Evolutionary conservation across 2,329 filamentous ascomycete genomes (phyloP), one percentile per base, ranked within the genome.

Genomic region (Neofusicoccum cordaticola): DNA sequence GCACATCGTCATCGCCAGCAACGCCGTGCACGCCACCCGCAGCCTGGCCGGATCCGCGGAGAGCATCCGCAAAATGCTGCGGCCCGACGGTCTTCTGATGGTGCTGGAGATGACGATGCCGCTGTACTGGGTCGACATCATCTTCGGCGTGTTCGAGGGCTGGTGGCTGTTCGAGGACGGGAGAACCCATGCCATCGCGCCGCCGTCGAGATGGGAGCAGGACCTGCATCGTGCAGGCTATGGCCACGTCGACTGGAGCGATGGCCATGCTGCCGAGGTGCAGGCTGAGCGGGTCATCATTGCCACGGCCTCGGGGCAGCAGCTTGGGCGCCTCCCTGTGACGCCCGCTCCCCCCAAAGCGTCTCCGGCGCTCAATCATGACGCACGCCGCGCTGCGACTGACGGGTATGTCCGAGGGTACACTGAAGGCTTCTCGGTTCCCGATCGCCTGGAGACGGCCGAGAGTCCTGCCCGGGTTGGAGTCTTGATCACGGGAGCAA

Each of bases 121-220:
- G 17, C 62, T 75, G 13, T 69, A 66, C 64, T 76, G 72, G 71
- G 65, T 72, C 4, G 76, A 80, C 65, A 47, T 78, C 8, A 69
- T 78, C 17, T 75, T 77, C 57, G 78, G 78, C 5, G 64, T 78
- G 7, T 68, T 80, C 0, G 76, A 78, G 27, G 78, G 77, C 3
- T 79, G 78, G 77, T 79, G 78, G 78, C 64, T 75, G 1, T 77
- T 77, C 52, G 69, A 75, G 1, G 76, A 78, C 65, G 75, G 68
- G 13, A 71, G 74, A 1, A 19, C 52, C 8, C 70, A 76, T 57
- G 69, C 69, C 1, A 45, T 74, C 1, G 66, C 63, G 0, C 37
- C 34, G 4, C 64, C 69, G 17, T 2, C 44, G 6, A 19, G 52
- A 1, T 76, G 73, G 74, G 64, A 71, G 8, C n/a, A 65, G 7